Evolutionary conservation across 805 yeast species (phyloP), one percentile per base, ranked within the genome.

Genomic region (Ogataea glucozyma): DNA sequence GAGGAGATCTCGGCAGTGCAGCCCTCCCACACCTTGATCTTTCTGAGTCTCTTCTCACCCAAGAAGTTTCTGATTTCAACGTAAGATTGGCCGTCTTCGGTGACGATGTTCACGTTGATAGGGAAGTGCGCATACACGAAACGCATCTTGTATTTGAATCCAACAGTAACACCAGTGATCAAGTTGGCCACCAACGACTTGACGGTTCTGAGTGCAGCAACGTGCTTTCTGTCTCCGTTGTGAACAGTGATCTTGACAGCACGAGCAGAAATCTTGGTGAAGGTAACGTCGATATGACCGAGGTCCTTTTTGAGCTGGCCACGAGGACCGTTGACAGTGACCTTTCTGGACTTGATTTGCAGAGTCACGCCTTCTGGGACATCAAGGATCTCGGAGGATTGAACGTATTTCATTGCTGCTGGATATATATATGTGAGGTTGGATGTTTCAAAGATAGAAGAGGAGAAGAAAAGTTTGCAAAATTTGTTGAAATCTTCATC

Each of bases 91-190:
- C 87, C 88, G 47, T 91, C 91, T 65, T 79, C 76, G 58, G 85
- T 88, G 69, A 86, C 71, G 60, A 89, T 72, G 81, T 90, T 91
- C 61, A 93, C 97, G 77, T 93, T 93, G 78, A 95, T 93, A 72
- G 99, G 99, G 96, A 93, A 93, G 88, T 93, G 99, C 83, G 99
- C 99, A 71, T 91, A 95, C 58, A 93, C 99, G 74, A 88, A 90
- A 81, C 97, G 88, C 97, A 93, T 85, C 88, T 93, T 93, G 93
- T 93, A 93, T 78, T 86, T 83, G 95, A 77, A 91, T 75, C 98
- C 99, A 80, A 83, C 83, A 72, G 99, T 93, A 71, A 93, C 99
- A 85, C 99, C 99, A 60, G 85, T 87, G 75, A 93, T 74, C 83
- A 93, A 75, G 88, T 93, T 93, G 69, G 87, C 69, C 64, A 93